A percentile compares a stretch with the other conserved stretches of the same genome.
phyloP scores from a whole-genome alignment of 2,329 filamentous ascomycete genomes.

The Cladosporium sp. region DNA sequence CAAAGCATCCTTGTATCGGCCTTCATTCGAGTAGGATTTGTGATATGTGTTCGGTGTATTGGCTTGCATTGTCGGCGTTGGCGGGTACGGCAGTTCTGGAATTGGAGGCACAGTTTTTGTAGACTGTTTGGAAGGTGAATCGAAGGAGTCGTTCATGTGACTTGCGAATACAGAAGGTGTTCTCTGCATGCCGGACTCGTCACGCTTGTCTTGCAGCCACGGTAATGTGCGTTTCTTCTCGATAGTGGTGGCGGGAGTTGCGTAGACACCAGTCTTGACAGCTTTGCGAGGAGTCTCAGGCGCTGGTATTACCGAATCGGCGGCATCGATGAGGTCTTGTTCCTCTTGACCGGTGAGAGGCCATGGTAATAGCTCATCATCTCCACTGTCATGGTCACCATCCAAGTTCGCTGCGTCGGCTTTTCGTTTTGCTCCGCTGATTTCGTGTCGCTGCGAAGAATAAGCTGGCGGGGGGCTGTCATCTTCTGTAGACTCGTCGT shows the following conservation, averaged over 20 bases:
- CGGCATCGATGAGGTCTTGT: constrained; percentile 34
- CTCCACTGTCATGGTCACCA: constrained; percentile 27
- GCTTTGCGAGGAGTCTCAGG: constrained; percentile 45
- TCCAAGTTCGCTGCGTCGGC: constrained; percentile 25
- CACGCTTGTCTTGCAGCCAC: constrained; percentile 34
- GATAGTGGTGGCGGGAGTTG: constrained; percentile 38
- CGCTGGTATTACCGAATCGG: constrained; percentile 22
- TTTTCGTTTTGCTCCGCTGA: constrained; percentile 34
- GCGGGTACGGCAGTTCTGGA: not conserved
- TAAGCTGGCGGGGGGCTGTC: constrained; percentile 22
- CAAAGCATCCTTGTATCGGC: constrained; percentile 30
- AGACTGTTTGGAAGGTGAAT: constrained; percentile 28
- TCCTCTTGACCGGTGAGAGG: constrained; percentile 36
- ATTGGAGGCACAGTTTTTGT: not conserved
- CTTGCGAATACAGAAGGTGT: constrained; percentile 28
- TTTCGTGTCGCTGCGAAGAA: constrained; percentile 17
- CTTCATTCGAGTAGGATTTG: constrained; percentile 25
- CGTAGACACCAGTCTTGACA: constrained; percentile 39
- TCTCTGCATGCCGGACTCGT: constrained; percentile 24
- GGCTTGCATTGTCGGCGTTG: constrained; percentile 9
- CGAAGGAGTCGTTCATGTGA: constrained; percentile 24
- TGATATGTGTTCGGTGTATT: not conserved
- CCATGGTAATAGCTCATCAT: constrained; percentile 38
- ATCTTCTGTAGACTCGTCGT: constrained; percentile 22
- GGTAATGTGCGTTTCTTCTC: constrained; percentile 38